Evolutionary conservation across 225 moss, liverwort and hornwort genomes (phyloP).

Genomic region (Climacium dendroides): DNA sequence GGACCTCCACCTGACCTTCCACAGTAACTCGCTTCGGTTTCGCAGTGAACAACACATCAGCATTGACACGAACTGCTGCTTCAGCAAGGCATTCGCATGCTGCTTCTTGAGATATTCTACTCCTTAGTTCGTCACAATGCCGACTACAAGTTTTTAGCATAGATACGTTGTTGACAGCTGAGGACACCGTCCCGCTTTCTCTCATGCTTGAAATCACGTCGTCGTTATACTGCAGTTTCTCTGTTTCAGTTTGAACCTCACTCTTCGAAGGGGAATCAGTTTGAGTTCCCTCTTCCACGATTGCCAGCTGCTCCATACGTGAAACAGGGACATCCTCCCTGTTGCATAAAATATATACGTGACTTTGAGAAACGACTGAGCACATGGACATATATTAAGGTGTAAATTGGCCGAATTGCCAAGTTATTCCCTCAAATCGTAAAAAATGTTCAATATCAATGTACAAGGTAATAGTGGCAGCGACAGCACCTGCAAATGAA

Average conservation of each 20-base stretch:
- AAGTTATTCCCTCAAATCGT: background rate
- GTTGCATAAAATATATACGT: background rate
- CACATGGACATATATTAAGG: background rate
- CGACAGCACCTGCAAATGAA: background rate
- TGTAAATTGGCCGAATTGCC: background rate
- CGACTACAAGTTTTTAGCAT: constrained; percentile 2
- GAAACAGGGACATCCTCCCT: constrained; percentile 10
- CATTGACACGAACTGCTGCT: constrained; percentile 23
- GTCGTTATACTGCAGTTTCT: background rate
- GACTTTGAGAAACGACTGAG: background rate
- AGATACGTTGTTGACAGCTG: background rate
- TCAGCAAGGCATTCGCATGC: constrained; percentile 26
- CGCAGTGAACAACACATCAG: constrained; percentile 37
- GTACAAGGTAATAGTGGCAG: background rate
- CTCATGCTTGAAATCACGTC: background rate
- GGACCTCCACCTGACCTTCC: background rate
- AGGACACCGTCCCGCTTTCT: background rate
- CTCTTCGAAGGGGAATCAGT: constrained; percentile 14
- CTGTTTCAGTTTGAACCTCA: constrained; percentile 22
- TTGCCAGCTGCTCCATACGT: background rate
- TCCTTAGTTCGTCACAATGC: constrained; percentile 36
- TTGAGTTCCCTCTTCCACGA: constrained; percentile 30
- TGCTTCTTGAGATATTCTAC: constrained; percentile 9
- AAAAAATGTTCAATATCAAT: background rate
- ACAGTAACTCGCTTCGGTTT: constrained; percentile 20